phyloP scores from a whole-genome alignment of 371 early-diverging fungal genomes.

The Dipsacomyces acuminosporus region DNA sequence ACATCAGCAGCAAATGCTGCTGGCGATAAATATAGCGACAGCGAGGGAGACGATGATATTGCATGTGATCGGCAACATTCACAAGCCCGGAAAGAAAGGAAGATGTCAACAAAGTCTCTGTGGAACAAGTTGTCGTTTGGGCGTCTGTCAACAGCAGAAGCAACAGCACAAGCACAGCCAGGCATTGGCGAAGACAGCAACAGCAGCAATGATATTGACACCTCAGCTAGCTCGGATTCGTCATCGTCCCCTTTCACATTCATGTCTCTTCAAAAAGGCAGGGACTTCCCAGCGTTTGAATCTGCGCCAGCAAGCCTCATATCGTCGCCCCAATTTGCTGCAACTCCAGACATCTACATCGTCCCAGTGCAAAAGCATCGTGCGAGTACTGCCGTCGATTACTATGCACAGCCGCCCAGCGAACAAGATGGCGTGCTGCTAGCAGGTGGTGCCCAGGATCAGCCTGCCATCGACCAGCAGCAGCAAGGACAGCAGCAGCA shows the following conservation, averaged over 20 bases:
- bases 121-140: no score
- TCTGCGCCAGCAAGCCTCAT: constrained; percentile 40
- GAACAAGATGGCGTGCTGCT: neutral
- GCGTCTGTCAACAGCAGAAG: no score
- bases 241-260: constrained; percentile 1
- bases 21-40: no score
- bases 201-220: neutral
- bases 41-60: no score
- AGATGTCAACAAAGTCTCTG: no score
- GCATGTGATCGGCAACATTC: no score
- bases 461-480: constrained; percentile 1
- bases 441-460: neutral
- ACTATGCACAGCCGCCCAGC: no score
- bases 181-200: no score
- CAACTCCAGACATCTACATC: constrained; percentile 9
- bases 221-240: constrained; percentile 7
- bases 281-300: constrained; percentile 23
- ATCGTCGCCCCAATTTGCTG: constrained; percentile 34
- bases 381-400: no score
- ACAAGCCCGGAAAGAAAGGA: no score
- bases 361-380: no score
- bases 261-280: neutral
- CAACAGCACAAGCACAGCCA: no score
- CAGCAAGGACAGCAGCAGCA: neutral
- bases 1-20: constrained; percentile 3